phyloP scores from a whole-genome alignment of 257 asterid genomes.

The Catharanthus roseus region DNA sequence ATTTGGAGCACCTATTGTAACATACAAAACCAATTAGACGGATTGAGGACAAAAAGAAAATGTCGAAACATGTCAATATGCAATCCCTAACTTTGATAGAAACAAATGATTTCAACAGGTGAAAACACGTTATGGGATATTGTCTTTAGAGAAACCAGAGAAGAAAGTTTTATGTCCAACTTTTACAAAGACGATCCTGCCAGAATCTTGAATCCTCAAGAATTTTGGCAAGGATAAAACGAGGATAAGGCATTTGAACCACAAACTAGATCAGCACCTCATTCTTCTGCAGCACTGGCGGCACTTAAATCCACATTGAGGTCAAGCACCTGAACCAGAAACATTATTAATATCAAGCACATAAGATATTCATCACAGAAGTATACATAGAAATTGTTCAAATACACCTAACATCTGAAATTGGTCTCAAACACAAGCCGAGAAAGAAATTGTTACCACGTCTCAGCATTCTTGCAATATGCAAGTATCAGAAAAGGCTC shows the following conservation, averaged over 20 bases:
- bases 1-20: background rate
- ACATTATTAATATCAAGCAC: background rate
- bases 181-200: constrained; percentile 19
- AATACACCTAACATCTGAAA: background rate
- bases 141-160: constrained; percentile 3
- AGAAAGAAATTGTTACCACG: background rate
- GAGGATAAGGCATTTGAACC: background rate
- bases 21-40: background rate
- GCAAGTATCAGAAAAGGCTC: background rate
- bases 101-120: background rate
- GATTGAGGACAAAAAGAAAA: background rate
- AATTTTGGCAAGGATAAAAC: constrained; percentile 8
- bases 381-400: background rate
- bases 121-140: background rate
- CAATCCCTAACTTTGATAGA: background rate
- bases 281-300: constrained; percentile 50
- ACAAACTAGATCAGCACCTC: constrained; percentile 17
- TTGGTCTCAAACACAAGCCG: background rate
- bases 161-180: constrained; percentile 10
- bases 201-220: constrained; percentile 8
- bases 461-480: background rate
- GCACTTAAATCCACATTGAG: constrained; percentile 45
- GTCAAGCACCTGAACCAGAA: constrained; percentile 31
- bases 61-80: background rate
- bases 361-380: background rate